Evolutionary conservation across 805 yeast species (phyloP), one percentile per base, ranked within the genome.

Genomic region (Candida boleticola): DNA sequence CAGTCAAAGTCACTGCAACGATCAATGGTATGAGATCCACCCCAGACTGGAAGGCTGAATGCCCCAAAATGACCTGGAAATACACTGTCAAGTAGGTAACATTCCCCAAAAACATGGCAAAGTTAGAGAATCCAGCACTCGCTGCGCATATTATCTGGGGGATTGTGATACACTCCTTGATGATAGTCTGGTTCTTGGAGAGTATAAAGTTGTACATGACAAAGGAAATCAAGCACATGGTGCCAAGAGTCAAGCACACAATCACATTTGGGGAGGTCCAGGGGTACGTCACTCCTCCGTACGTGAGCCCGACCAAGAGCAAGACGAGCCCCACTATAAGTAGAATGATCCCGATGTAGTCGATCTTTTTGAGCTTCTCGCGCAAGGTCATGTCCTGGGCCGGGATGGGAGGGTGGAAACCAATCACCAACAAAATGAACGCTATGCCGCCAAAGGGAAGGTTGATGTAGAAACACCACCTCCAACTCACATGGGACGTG

Each of bases 391-490:
- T 17, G 18, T 31, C 35, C 6, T 58, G 48, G n/a, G 49, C 50
- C 0, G 73, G 66, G 19, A 49, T 50, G 4, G 72, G 73, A 9
- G 79, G 76, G 16, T 64, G 60, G 53, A 71, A 68, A 18, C 63
- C 60, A 2, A 64, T 40, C 4, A 65, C 36, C 18, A 74, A 52
- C 6, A 65, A 42, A 1, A 55, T 52, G 16, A 66, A 48, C 1
- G 76, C 70, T 1, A 64, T 38, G 1, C 79, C 85, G 11, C 84
- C 83, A 21, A 80, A 52, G 3, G 85, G 84, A 19, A 82, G 54
- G 53, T 82, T 82, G 49, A 82, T 65, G 57, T 77, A 82, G 54
- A 80, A 82, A 49, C 83, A 76, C 85, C 86, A 80, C 49, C 87
- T 65, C 86, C 87, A 82, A n/a, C 75, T 60, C 6, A 68, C 76